Evolutionary conservation across 129 eudicot genomes (phyloP).

Genomic region (Pulicaria dysenterica): DNA sequence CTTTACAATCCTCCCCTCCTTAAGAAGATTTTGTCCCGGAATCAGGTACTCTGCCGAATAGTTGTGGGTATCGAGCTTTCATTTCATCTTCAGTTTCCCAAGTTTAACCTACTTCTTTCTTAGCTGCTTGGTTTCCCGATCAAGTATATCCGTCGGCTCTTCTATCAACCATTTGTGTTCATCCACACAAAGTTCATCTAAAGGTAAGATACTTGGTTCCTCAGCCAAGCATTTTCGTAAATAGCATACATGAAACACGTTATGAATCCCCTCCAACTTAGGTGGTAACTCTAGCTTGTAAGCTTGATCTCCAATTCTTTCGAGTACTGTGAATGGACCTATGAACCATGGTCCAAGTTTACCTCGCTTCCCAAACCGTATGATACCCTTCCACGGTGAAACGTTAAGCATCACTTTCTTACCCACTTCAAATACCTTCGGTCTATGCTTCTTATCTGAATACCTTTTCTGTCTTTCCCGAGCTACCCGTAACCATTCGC

Average conservation of each 20-base stretch:
- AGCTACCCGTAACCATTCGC: no score
- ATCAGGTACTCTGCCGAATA: no score
- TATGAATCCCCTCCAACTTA: not conserved
- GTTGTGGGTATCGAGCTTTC: no score
- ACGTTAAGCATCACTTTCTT: not conserved
- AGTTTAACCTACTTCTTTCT: no score
- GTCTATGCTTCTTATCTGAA: not conserved
- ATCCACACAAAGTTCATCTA: not conserved
- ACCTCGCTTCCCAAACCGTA: not conserved
- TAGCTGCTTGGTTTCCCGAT: no score
- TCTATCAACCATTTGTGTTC: no score
- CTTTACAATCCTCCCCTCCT: no score
- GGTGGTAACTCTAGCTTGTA: not conserved
- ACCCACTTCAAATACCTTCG: not conserved
- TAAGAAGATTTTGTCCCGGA: no score
- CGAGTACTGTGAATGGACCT: not conserved
- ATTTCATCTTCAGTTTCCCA: no score
- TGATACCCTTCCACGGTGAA: not conserved
- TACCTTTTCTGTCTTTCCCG: no score
- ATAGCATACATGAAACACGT: not conserved
- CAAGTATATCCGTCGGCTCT: no score
- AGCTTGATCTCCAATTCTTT: not conserved
- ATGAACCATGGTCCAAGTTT: not conserved
- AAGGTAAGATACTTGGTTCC: not conserved
- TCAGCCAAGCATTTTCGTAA: not conserved